Conservation (phyloP, 139 green algal genomes). For the Chlamydomonas asymmetrica region DNA sequence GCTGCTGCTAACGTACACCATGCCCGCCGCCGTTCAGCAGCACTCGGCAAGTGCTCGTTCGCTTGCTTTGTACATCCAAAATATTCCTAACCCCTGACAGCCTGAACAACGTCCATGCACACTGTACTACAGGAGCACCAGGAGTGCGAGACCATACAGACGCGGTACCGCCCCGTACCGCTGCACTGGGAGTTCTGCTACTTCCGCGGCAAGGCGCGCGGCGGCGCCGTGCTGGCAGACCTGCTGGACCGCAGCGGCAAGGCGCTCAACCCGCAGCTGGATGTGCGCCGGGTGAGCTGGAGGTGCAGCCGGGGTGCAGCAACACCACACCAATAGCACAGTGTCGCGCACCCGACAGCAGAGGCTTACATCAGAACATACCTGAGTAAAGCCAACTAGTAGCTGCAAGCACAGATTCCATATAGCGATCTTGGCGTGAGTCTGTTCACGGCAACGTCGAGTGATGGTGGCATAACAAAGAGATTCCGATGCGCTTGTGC, state of each 20-base stretch:
- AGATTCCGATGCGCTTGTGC: too few species aligned
- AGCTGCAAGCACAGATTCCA: too few species aligned
- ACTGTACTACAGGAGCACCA: conserved; percentile 63
- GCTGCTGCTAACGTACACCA: too few species aligned
- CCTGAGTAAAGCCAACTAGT: too few species aligned
- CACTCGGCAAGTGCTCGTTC: neutral
- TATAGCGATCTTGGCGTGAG: too few species aligned
- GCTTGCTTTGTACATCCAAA: neutral
- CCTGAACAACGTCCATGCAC: neutral
- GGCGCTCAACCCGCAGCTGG: conserved; percentile 19
- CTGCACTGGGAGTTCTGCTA: conserved; percentile 89
- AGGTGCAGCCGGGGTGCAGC: too few species aligned
- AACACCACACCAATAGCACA: too few species aligned
- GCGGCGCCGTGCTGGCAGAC: conserved; percentile 37
- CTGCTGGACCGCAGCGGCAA: conserved; percentile 43
- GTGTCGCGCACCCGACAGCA: too few species aligned
- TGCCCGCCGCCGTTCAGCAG: too few species aligned
- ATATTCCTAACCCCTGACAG: neutral
- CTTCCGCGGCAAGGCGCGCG: conserved; percentile 2
- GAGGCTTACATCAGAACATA: too few species aligned
- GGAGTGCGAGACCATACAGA: conserved; percentile 76
- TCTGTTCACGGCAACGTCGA: too few species aligned
- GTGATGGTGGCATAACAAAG: too few species aligned
- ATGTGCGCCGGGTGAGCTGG: conserved; percentile 12
- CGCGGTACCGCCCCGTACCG: conserved; percentile 86